Base-by-base conservation (phyloP, 768 basidiomycete genomes). In the Xerocomellus intermedius region DNA sequence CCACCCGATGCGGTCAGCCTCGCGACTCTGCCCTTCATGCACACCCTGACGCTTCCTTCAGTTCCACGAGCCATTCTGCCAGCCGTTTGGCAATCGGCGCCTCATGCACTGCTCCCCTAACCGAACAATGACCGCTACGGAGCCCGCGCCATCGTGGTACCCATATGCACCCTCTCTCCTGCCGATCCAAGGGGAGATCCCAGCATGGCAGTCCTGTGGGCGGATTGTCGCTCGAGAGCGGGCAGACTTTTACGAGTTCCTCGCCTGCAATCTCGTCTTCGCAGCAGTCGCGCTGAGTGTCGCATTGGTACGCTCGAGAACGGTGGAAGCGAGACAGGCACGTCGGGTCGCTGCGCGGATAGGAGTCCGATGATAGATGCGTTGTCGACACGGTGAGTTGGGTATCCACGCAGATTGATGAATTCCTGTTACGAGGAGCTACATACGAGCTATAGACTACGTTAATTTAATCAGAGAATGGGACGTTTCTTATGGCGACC, bases 121-220 rank as follows among this genome's bases (percentile, higher is more conserved):
- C 46, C 72, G 64, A 62, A 64, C 67, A 36, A 21, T 57, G 26
- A 47, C 71, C 65, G 17, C 62, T 61, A 32, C 56, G 64, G 50
- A 42, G 48, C n/a, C 59, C 59, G 19, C 52, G 36, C 62, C 67
- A 19, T 52, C 51, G 22, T 58, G 58, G 60, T 13, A 58, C 42
- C 61, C 54, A 24, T 35, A n/a, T n/a, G n/a, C n/a, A n/a, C n/a
- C n/a, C n/a, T n/a, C n/a, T n/a, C n/a, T n/a, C n/a, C n/a, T n/a
- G n/a, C n/a, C n/a, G 8, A 42, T 37, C 10, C 63, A 62, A 32
- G 85, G 84, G 38, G 85, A 87, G 71, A 83, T 82, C 1, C 86
- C 87, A 4, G 94, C 93, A 6, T 98, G 94, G 93, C 88, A 94
- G 66, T 85, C 94, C 5, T 98, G 95, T 63, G 95, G 94, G 4